Evolutionary conservation across 371 early-diverging fungal species (phyloP).

Genomic region (Mucor lusitanicus): DNA sequence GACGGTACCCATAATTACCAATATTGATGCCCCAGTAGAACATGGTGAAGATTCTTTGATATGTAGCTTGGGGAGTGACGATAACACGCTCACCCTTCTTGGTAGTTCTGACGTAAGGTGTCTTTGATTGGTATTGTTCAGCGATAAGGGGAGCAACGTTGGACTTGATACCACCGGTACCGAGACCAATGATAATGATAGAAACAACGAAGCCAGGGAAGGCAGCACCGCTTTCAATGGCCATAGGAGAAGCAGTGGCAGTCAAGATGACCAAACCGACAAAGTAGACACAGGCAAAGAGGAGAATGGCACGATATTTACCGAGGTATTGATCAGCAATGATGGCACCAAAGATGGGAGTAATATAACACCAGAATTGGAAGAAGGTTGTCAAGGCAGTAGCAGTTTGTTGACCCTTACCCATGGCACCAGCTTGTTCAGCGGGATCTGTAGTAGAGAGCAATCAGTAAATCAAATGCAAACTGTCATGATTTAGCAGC

Average conservation of each 20-base stretch:
- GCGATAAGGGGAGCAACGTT: constrained; percentile 52
- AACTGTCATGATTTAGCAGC: not conserved
- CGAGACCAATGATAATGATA: constrained; percentile 70
- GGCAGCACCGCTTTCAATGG: constrained; percentile 56
- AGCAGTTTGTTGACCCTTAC: constrained; percentile 51
- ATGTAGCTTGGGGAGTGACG: constrained; percentile 53
- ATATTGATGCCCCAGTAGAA: constrained; percentile 59
- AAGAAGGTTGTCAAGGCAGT: constrained; percentile 80
- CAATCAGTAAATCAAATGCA: not conserved
- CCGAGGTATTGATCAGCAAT: constrained; percentile 84
- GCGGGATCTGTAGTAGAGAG: constrained; percentile 36
- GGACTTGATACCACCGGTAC: constrained; percentile 57
- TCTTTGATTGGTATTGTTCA: constrained; percentile 44
- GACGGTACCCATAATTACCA: too few relatives aligned
- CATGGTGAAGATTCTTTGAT: constrained; percentile 38
- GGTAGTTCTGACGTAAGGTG: constrained; percentile 35
- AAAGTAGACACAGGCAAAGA: constrained; percentile 68
- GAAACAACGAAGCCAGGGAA: constrained; percentile 70
- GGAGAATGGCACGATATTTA: constrained; percentile 83
- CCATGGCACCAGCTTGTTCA: constrained; percentile 49
- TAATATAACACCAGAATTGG: constrained; percentile 80
- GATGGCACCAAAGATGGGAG: constrained; percentile 79
- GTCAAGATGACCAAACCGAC: constrained; percentile 70
- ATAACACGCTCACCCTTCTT: constrained; percentile 42
- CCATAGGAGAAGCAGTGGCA: constrained; percentile 59